Evolutionary conservation across 1,284 basidiomycete species (phyloP).

Genomic region (Moniliophthora roreri): DNA sequence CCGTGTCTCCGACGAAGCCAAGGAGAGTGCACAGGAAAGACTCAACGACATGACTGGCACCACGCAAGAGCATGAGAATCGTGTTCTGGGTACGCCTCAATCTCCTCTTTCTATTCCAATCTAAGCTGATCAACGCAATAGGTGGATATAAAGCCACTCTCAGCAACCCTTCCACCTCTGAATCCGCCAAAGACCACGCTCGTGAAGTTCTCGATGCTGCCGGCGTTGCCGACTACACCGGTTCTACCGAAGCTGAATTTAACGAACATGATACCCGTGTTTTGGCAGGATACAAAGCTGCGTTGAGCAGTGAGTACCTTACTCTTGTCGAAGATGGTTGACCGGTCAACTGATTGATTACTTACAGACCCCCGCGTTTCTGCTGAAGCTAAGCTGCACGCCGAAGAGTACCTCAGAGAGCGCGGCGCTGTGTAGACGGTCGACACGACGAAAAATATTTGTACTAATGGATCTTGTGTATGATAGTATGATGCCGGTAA

Average conservation of each 20-base stretch:
- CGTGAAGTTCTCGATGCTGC: conserved; percentile 33
- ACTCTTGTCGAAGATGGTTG: not conserved
- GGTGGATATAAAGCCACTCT: conserved; percentile 56
- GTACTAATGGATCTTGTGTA: too few relatives aligned
- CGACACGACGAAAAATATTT: too few relatives aligned
- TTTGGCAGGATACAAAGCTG: conserved; percentile 17
- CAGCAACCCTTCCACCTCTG: conserved; percentile 41
- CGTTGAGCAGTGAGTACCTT: conserved; percentile 15
- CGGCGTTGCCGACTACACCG: conserved; percentile 3
- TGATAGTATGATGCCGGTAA: too few relatives aligned
- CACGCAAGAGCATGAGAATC: conserved; percentile 2
- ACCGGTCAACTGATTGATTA: not conserved
- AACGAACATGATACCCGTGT: conserved; percentile 15
- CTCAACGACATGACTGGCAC: not conserved
- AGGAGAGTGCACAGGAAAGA: conserved; percentile 3
- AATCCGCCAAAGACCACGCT: conserved; percentile 51
- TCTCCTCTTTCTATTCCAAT: not conserved
- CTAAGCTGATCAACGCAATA: not conserved
- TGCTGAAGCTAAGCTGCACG: conserved; percentile 15
- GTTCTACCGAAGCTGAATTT: conserved; percentile 1
- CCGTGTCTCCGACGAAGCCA: conserved; percentile 3
- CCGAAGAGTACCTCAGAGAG: conserved; percentile 12
- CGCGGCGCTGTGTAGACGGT: conserved; percentile 3
- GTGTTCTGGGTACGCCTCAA: conserved; percentile 24
- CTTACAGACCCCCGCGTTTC: conserved; percentile 14